A percentile compares a stretch with the other conserved stretches of the same genome.
Evolutionary conservation across 108 stramenopile genomes (phyloP).

Genomic region (Skeletonema grethae): DNA sequence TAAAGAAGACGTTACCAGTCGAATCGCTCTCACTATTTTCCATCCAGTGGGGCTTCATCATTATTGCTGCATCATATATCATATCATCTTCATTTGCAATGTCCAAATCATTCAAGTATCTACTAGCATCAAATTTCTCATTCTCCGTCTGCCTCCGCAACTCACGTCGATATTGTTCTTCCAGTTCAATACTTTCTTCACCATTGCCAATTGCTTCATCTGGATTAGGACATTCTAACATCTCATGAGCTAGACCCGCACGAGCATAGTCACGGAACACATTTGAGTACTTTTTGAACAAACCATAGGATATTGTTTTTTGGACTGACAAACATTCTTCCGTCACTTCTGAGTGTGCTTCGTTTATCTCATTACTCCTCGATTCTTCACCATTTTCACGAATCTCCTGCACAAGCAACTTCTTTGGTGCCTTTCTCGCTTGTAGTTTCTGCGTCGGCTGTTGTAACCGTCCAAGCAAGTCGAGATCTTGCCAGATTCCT

Average conservation of each 20-base stretch:
- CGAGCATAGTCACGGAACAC: conserved; percentile 82
- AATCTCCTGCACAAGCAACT: conserved; percentile 23
- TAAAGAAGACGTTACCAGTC: conserved; percentile 36
- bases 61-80: conserved; percentile 64
- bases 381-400: conserved; percentile 2
- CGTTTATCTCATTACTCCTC: conserved; percentile 10
- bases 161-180: conserved; percentile 39
- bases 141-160: conserved; percentile 70
- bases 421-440: conserved; percentile 6
- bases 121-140: conserved; percentile 72
- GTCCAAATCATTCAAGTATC: conserved; percentile 73
- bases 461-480: conserved; percentile 69
- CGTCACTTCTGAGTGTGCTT: conserved; percentile 15
- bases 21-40: background rate
- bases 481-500: conserved; percentile 79
- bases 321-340: conserved; percentile 30
- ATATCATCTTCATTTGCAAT: conserved; percentile 55
- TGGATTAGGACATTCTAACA: conserved; percentile 77
- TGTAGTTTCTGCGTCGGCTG: conserved; percentile 37
- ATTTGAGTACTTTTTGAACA: conserved; percentile 61
- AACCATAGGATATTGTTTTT: conserved; percentile 62
- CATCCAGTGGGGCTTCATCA: conserved; percentile 74
- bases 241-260: conserved; percentile 76
- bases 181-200: conserved; percentile 6
- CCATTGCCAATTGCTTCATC: conserved; percentile 27